phyloP scores from a whole-genome alignment of 176 grass and related monocot genomes.

The Triticum urartu region DNA sequence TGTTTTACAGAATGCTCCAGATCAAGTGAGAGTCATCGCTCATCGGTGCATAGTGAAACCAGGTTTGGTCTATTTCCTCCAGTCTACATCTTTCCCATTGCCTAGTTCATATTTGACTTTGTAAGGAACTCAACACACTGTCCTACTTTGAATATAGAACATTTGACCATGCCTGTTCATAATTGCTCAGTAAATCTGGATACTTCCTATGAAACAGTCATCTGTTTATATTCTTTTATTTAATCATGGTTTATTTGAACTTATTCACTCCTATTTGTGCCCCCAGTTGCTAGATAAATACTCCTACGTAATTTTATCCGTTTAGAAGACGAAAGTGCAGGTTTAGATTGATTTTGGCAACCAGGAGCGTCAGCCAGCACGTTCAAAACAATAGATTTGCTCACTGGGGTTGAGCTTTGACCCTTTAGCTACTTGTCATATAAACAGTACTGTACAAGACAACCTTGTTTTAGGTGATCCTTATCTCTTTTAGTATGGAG shows the following conservation, averaged over 20 bases:
- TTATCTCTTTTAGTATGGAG: neutral
- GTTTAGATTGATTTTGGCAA: neutral
- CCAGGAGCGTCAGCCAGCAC: neutral
- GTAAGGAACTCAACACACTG: neutral
- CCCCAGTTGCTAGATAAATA: neutral
- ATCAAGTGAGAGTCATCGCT: too few species aligned
- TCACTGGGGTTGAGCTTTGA: neutral
- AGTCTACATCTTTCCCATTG: neutral
- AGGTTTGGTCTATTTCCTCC: conserved; percentile 22
- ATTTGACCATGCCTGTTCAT: conserved; percentile 9
- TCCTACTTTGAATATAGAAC: neutral
- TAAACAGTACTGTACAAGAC: neutral
- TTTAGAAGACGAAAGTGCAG: neutral
- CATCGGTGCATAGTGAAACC: neutral
- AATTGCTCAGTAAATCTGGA: neutral
- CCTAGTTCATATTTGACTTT: neutral
- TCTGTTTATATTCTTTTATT: neutral
- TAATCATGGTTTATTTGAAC: neutral
- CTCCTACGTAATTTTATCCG: neutral
- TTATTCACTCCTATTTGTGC: neutral
- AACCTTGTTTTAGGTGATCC: neutral
- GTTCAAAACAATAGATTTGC: neutral
- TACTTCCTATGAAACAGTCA: neutral
- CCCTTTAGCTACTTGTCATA: neutral
- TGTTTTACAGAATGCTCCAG: too few species aligned